Conservation (phyloP, 768 basidiomycete genomes). For the Pleurotus platypus region DNA sequence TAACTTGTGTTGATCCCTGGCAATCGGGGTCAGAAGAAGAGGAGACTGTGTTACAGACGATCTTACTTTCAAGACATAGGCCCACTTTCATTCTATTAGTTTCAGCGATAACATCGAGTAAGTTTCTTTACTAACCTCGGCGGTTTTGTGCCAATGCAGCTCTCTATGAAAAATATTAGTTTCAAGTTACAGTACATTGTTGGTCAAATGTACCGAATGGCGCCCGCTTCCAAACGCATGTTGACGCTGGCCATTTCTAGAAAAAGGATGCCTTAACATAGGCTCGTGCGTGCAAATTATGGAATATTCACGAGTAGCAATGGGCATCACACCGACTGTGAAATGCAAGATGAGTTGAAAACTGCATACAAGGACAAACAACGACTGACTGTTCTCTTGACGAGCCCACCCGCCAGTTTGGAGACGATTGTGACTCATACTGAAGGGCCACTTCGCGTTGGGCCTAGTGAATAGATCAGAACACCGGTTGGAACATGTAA, state of each 20-base stretch:
- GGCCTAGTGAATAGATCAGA: constrained; percentile 19
- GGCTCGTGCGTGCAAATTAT: neutral
- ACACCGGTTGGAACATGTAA: too few relatives aligned
- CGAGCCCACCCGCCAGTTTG: constrained; percentile 60
- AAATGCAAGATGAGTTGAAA: neutral
- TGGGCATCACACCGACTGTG: constrained; percentile 43
- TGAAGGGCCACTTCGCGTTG: constrained; percentile 58
- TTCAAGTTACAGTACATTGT: neutral
- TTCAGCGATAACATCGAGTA: neutral
- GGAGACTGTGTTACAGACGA: neutral
- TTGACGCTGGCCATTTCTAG: constrained; percentile 44
- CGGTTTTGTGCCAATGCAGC: constrained; percentile 51
- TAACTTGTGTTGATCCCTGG: constrained; percentile 45
- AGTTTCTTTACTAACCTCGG: constrained; percentile 29
- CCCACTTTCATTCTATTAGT: constrained; percentile 36
- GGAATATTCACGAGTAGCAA: constrained; percentile 40
- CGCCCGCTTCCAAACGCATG: constrained; percentile 49
- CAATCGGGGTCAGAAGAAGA: neutral
- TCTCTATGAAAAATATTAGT: constrained; percentile 30
- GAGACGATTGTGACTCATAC: constrained; percentile 52
- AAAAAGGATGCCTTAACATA: neutral
- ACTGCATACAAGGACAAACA: neutral
- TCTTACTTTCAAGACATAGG: constrained; percentile 43
- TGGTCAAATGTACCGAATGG: constrained; percentile 34
- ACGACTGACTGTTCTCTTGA: constrained; percentile 43